Conservation (phyloP, 2,329 filamentous ascomycete species). For the Venturia oleaginea region DNA sequence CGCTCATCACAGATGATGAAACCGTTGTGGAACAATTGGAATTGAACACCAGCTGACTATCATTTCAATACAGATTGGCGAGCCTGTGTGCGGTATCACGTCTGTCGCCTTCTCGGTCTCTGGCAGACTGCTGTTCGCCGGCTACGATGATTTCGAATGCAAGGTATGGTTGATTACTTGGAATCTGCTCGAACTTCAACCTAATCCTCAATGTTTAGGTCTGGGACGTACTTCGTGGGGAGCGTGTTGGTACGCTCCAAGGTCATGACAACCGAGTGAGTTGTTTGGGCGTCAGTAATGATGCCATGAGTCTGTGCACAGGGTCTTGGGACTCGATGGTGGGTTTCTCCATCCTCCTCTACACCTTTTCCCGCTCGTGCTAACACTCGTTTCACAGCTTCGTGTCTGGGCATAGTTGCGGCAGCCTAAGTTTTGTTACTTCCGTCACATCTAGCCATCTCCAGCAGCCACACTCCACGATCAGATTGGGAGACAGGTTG, state of each 20-base stretch:
- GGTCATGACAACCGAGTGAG: constrained; percentile 98
- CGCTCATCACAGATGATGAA: not conserved
- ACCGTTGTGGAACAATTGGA: not conserved
- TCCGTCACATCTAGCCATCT: not conserved
- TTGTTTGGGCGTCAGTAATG: constrained; percentile 97
- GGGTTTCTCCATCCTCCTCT: constrained; percentile 38
- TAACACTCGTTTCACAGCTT: constrained; percentile 27
- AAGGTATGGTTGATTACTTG: constrained; percentile 58
- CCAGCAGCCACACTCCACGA: not conserved
- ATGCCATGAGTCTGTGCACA: constrained; percentile 97
- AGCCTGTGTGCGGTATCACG: constrained; percentile 94
- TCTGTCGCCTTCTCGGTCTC: constrained; percentile 98
- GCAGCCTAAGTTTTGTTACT: not conserved
- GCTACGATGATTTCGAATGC: constrained; percentile 99
- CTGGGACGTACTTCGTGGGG: constrained; percentile 93
- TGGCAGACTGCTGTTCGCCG: constrained; percentile 86
- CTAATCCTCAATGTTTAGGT: constrained; percentile 49
- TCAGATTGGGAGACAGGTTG: too few relatives aligned
- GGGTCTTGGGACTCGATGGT: constrained; percentile 99
- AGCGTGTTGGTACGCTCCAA: constrained; percentile 92
- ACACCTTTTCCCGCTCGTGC: constrained; percentile 1
- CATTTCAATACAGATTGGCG: constrained; percentile 61
- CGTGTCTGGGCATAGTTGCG: constrained; percentile 43
- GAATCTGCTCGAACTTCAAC: not conserved
- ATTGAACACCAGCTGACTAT: not conserved